Base-by-base conservation (phyloP, 805 yeast genomes). In the Sugiyamaella mastotermitis region DNA sequence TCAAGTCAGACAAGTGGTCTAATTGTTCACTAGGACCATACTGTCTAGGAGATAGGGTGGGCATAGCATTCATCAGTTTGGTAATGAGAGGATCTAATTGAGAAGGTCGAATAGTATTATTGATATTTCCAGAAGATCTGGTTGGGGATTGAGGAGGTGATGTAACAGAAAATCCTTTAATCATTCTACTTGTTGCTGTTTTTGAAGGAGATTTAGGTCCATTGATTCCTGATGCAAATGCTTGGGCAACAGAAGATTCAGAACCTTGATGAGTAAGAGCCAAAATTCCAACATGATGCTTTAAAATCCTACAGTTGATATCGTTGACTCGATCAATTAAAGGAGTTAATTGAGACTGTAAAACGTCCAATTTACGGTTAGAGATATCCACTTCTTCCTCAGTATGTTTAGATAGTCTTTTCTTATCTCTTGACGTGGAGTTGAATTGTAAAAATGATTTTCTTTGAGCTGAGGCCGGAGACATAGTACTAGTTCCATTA, bases 211-310 rank as follows among this genome's bases (percentile, higher is more conserved):
- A 18, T 24, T n/a, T n/a, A 17, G 10, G 17, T 24, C 34, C 14
- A 40, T 7, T 2, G 24, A 13, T 31, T 15, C 16, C 16, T 18
- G 33, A 8, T 4, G 31, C 37, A 32, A 40, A 40, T 7, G 30
- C 37, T 20, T 23, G 9, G 8, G 51, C 37, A 11, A 46, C 27
- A 18, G 41, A 26, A 14, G 52, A 46, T 13, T 43, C 39, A 2
- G 50, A 44, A n/a, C 45, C 46, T 22, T 38, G 48, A 31, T 48
- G 52, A 11, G 53, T 47, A 37, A 49, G 34, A 11, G 52, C 47
- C 31, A 50, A 36, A 8, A 50, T 29, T 2, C 50, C 54, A 6
- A 50, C 44, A 25, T 42, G 43, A 33, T 50, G 54, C 16, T 47
- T 21, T 20, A 42, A 36, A 11, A 48, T 40, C 18, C 37, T 42